Percentiles rank a stretch among this genome's conserved stretches.
These are phyloP conservation scores for Cyclotella baltica DNA, from an alignment of 108 stramenopile species.

Conservation along the genomic window DNA sequence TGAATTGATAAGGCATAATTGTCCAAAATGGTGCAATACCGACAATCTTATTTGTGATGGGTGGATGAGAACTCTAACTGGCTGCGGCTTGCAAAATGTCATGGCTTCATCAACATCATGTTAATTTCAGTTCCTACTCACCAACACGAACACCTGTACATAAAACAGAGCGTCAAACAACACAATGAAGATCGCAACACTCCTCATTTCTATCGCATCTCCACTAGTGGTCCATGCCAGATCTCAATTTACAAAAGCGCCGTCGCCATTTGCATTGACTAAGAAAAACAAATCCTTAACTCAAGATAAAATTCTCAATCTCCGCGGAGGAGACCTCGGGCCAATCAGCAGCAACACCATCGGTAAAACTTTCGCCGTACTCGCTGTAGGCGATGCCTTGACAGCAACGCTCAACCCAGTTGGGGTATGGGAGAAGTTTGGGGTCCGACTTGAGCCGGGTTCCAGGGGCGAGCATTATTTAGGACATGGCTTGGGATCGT, in stretches of 20 bases:
- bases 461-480: conserved; percentile 30
- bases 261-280: not conserved
- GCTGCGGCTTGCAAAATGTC: too few relatives aligned
- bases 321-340: conserved; percentile 32
- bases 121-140: too few relatives aligned
- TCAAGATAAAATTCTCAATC: conserved; percentile 1
- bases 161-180: not conserved
- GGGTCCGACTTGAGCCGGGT: conserved; percentile 10
- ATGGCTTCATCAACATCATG: too few relatives aligned
- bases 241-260: not conserved
- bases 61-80: too few relatives aligned
- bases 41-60: too few relatives aligned
- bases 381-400: conserved; percentile 31
- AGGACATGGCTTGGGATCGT: conserved; percentile 32
- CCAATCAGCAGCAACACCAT: conserved; percentile 18
- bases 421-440: conserved; percentile 15
- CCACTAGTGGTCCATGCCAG: not conserved
- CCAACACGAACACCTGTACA: too few relatives aligned
- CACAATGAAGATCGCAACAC: not conserved
- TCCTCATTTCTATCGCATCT: not conserved
- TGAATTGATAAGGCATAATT: too few relatives aligned
- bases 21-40: too few relatives aligned
- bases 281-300: not conserved
- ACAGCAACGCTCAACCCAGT: conserved; percentile 11
- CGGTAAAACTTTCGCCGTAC: conserved; percentile 27